These are phyloP conservation scores for Coniferiporia sulphurascens DNA, from an alignment of 1,284 basidiomycete species.

Conservation along the genomic window DNA sequence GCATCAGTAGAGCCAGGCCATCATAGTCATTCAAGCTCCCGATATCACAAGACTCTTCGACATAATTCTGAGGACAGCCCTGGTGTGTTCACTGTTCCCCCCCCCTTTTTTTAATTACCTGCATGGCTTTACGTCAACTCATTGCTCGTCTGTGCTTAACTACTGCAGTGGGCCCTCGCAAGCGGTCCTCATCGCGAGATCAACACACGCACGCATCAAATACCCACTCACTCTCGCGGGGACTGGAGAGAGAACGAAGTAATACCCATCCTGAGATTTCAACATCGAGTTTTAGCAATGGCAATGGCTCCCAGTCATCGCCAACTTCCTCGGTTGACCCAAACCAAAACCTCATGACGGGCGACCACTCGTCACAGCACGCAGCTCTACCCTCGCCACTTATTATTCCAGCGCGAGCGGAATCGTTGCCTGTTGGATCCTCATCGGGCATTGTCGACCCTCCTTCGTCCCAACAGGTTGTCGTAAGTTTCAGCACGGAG, in stretches of 20 bases:
- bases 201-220: conserved; percentile 20
- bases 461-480: conserved; percentile 25
- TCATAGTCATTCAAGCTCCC: conserved; percentile 10
- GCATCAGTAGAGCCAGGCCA: conserved; percentile 22
- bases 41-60: conserved; percentile 26
- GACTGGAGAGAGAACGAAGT: conserved; percentile 22
- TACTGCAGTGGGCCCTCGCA: conserved; percentile 2
- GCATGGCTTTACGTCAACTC: not conserved
- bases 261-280: conserved; percentile 20
- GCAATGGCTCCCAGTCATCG: conserved; percentile 21
- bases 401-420: conserved; percentile 38
- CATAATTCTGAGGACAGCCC: conserved; percentile 48
- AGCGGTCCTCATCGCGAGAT: conserved; percentile 24
- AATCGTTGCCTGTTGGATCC: conserved; percentile 27
- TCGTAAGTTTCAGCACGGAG: conserved; percentile 12
- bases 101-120: conserved; percentile 15
- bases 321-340: conserved; percentile 28
- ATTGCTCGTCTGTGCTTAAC: not conserved
- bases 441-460: conserved; percentile 24
- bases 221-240: conserved; percentile 31
- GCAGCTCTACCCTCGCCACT: conserved; percentile 34
- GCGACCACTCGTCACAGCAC: not conserved
- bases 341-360: conserved; percentile 16
- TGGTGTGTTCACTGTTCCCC: conserved; percentile 39
- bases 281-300: conserved; percentile 6